These are phyloP conservation scores for Mycena kentingensis DNA, from an alignment of 768 basidiomycete genomes.

Conservation along the genomic window DNA sequence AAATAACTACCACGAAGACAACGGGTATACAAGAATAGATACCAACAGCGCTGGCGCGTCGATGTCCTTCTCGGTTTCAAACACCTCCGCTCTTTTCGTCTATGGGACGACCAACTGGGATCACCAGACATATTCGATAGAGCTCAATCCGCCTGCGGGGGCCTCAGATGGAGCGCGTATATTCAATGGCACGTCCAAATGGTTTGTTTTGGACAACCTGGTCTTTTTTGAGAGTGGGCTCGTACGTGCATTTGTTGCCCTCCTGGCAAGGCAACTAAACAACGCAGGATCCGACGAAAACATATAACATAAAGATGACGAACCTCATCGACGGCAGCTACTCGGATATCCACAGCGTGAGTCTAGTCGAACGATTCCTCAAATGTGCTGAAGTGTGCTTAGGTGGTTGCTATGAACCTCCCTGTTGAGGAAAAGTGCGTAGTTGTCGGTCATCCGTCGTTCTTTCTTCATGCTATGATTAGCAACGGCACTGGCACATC, in stretches of 20 bases:
- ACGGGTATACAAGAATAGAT: conserved; percentile 21
- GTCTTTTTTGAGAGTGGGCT: conserved; percentile 23
- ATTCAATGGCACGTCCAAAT: conserved; percentile 26
- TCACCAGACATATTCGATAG: conserved; percentile 20
- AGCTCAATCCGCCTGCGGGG: conserved; percentile 20
- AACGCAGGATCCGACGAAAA: conserved; percentile 18
- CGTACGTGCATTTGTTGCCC: no score
- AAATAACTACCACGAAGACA: conserved; percentile 16
- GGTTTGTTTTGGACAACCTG: conserved; percentile 24
- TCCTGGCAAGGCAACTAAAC: no score
- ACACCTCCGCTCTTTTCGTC: conserved; percentile 20
- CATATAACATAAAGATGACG: conserved; percentile 20
- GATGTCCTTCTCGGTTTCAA: conserved; percentile 16
- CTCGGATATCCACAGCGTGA: conserved; percentile 16
- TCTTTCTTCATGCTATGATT: not conserved
- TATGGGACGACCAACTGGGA: conserved; percentile 23
- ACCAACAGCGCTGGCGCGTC: conserved; percentile 10
- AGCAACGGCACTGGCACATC: not conserved
- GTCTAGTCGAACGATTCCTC: not conserved
- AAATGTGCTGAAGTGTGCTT: not conserved
- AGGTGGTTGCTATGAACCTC: conserved; percentile 21
- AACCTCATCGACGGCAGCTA: conserved; percentile 14
- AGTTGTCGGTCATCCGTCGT: not conserved
- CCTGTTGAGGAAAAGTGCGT: conserved; percentile 4
- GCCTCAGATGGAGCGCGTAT: conserved; percentile 15